Conservation (phyloP, 2,329 filamentous ascomycete genomes). For the Colletotrichum somersetense region DNA sequence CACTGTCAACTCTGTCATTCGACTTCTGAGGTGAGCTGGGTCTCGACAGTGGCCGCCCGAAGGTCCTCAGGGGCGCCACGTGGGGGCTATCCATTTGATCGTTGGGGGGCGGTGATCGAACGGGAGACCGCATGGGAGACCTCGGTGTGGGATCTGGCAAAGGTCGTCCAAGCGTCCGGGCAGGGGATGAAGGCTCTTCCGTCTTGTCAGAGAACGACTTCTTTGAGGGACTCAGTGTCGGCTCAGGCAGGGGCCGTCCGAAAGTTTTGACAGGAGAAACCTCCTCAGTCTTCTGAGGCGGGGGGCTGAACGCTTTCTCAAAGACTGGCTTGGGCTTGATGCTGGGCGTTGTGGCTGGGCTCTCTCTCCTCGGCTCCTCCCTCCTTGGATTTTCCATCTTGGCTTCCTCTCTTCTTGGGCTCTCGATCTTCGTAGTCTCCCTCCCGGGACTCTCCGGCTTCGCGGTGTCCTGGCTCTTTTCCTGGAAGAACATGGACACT, state of each 20-base stretch:
- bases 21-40: constrained; percentile 49
- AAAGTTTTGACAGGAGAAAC: constrained; percentile 53
- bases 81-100: constrained; percentile 38
- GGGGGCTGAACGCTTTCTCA: constrained; percentile 33
- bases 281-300: constrained; percentile 39
- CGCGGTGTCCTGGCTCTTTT: constrained; percentile 49
- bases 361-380: constrained; percentile 14
- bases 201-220: constrained; percentile 41
- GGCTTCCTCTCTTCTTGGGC: constrained; percentile 41
- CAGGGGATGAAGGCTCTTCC: constrained; percentile 49
- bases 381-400: constrained; percentile 42
- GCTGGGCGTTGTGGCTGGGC: constrained; percentile 25
- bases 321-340: constrained; percentile 40
- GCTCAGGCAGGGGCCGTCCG: constrained; percentile 49
- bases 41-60: constrained; percentile 48
- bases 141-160: constrained; percentile 45
- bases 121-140: constrained; percentile 29
- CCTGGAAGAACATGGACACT: constrained; percentile 69
- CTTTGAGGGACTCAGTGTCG: constrained; percentile 45
- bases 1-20: constrained; percentile 46
- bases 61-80: constrained; percentile 54
- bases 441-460: constrained; percentile 36
- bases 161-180: constrained; percentile 51
- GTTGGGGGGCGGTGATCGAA: constrained; percentile 30
- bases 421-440: constrained; percentile 10